Evolutionary conservation across 129 eudicot species (phyloP).

Genomic region (Flaveria ramosissima): DNA sequence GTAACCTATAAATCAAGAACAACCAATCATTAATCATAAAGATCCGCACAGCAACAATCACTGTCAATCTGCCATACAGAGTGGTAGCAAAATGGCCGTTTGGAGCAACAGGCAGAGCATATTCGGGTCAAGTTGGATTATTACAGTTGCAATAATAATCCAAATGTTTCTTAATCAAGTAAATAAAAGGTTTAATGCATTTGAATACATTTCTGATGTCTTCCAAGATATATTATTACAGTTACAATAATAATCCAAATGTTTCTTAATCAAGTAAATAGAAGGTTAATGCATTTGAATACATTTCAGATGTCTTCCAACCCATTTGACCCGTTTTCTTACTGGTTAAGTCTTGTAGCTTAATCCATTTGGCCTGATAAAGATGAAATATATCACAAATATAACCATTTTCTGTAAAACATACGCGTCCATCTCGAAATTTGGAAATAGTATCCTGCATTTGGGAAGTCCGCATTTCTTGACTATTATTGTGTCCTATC

Average conservation of each 20-base stretch:
- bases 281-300: constrained; percentile 16
- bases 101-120: constrained; percentile 6
- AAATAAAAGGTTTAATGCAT: constrained; percentile 3
- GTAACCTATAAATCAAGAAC: constrained; percentile 59
- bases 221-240: neutral
- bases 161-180: neutral
- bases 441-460: constrained; percentile 95
- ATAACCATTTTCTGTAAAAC: constrained; percentile 26
- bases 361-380: constrained; percentile 12
- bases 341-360: neutral
- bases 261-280: neutral
- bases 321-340: neutral
- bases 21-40: constrained; percentile 19
- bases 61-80: neutral
- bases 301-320: neutral
- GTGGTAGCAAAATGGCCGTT: neutral
- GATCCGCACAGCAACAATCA: neutral
- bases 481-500: constrained; percentile 97
- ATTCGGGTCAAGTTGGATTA: neutral
- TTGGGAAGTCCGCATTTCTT: constrained; percentile 93
- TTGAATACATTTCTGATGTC: constrained; percentile 8
- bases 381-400: neutral
- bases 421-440: constrained; percentile 98
- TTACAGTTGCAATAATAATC: neutral
- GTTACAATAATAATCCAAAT: neutral